Evolutionary conservation across 371 early-diverging fungal species (phyloP).

Genomic region (Saksenaea vasiformis): DNA sequence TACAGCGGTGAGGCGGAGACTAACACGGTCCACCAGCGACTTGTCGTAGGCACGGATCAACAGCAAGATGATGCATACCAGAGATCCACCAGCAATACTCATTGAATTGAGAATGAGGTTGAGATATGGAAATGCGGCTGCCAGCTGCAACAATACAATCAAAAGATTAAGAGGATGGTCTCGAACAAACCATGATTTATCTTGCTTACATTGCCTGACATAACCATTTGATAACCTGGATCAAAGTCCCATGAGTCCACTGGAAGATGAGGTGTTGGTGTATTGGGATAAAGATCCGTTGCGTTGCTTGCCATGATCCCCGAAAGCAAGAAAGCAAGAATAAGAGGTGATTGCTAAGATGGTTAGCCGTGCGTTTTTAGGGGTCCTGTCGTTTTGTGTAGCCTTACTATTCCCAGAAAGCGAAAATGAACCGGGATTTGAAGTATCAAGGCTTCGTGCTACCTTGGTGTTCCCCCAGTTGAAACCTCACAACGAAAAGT

Average conservation of each 20-base stretch:
- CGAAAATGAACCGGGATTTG: conserved; percentile 4
- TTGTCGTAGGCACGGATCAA: conserved; percentile 14
- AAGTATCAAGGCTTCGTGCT: neutral
- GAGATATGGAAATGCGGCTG: conserved; percentile 4
- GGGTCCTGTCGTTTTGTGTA: neutral
- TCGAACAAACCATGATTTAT: neutral
- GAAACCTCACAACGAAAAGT: neutral
- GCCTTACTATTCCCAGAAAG: conserved; percentile 1
- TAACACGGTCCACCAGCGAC: conserved; percentile 14
- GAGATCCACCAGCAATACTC: conserved; percentile 9
- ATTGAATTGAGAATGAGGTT: conserved; percentile 10
- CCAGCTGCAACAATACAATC: conserved; percentile 1
- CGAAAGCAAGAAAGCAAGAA: conserved; percentile 2
- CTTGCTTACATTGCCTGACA: conserved; percentile 5
- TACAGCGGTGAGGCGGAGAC: conserved; percentile 15
- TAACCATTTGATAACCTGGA: conserved; percentile 13
- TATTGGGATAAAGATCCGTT: conserved; percentile 13
- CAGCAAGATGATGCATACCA: conserved; percentile 9
- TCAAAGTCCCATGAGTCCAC: conserved; percentile 16
- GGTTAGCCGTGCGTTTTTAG: conserved; percentile 9
- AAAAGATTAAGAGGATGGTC: neutral
- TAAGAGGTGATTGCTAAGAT: neutral
- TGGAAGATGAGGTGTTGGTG: conserved; percentile 18
- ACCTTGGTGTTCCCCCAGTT: neutral
- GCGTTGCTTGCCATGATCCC: conserved; percentile 6